Evolutionary conservation across 345 rosid genomes (phyloP).

Genomic region (Dovyalis caffra): DNA sequence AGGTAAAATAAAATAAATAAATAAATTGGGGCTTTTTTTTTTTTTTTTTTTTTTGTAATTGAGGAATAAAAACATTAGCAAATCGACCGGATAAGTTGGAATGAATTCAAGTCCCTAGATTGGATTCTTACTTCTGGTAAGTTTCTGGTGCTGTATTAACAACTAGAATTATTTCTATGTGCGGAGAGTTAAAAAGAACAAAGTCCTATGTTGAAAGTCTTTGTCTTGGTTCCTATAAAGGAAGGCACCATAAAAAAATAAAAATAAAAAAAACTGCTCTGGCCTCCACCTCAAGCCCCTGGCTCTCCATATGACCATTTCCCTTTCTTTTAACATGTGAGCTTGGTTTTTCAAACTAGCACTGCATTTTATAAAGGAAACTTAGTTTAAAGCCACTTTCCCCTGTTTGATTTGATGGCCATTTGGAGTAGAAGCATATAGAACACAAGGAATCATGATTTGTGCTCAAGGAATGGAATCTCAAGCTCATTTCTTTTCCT

Average conservation of each 20-base stretch:
- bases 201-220: too few relatives aligned
- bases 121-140: too few relatives aligned
- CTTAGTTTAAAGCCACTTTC: neutral
- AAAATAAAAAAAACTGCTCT: too few relatives aligned
- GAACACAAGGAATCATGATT: conserved; percentile 1
- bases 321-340: neutral
- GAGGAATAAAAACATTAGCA: neutral
- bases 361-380: neutral
- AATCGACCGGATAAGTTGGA: neutral
- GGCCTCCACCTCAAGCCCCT: neutral
- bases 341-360: neutral
- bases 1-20: too few relatives aligned
- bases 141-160: neutral
- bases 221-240: neutral
- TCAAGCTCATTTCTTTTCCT: neutral
- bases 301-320: neutral
- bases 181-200: neutral
- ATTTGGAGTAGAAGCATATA: neutral
- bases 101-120: neutral
- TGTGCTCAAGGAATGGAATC: conserved; percentile 3
- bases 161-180: neutral
- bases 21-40: too few relatives aligned
- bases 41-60: too few relatives aligned
- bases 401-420: conserved; percentile 4
- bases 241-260: too few relatives aligned